Conservation (phyloP, 2,329 filamentous ascomycete species). For the Colletotrichum sp. region DNA sequence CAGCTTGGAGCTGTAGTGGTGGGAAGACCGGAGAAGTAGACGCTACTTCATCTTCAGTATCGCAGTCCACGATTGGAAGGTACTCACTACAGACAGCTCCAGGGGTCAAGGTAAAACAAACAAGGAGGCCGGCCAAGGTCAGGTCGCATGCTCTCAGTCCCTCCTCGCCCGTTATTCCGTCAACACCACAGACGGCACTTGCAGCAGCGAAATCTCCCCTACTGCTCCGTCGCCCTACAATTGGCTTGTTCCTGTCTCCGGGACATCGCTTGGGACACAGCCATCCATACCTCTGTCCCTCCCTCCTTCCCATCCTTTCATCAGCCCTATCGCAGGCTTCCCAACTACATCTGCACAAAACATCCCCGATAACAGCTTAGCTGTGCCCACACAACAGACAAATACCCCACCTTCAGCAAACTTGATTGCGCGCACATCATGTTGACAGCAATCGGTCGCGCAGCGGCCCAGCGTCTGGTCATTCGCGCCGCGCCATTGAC, state of each 20-base stretch:
- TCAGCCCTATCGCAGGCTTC: not conserved
- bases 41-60: not conserved
- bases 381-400: not conserved
- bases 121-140: conserved; percentile 10
- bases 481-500: conserved; percentile 24
- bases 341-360: not conserved
- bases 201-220: not conserved
- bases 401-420: not conserved
- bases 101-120: conserved; percentile 11
- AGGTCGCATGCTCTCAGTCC: conserved; percentile 4
- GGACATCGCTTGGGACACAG: not conserved
- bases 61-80: not conserved
- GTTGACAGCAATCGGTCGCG: conserved; percentile 46
- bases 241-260: not conserved
- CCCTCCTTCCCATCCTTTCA: not conserved
- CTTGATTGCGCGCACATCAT: conserved; percentile 31
- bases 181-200: conserved; percentile 16
- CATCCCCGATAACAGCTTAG: not conserved
- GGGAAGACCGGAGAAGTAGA: not conserved
- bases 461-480: conserved; percentile 39
- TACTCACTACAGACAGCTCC: conserved; percentile 3
- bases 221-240: not conserved
- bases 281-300: not conserved
- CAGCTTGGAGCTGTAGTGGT: conserved; percentile 6
- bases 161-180: not conserved